A percentile compares a stretch with the other conserved stretches of the same genome.
Conservation (phyloP, 441 rosid species). For the Populus trichocarpa region DNA sequence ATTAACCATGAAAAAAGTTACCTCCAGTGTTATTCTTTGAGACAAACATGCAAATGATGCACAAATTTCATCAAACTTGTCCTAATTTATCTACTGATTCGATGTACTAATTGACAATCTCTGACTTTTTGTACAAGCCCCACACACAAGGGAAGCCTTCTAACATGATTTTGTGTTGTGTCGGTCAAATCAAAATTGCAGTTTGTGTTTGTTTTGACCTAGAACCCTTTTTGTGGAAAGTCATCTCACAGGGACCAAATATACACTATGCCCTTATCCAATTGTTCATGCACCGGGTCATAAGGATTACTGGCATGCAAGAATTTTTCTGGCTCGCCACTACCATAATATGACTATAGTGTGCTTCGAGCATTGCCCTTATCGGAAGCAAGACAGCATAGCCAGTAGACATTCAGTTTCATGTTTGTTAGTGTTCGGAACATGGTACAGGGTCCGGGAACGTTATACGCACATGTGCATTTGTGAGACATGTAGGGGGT, state of each 20-base stretch:
- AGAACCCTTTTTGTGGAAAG: neutral
- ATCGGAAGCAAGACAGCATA: neutral
- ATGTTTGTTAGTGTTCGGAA: neutral
- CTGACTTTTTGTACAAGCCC: neutral
- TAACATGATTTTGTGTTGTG: neutral
- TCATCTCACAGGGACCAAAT: neutral
- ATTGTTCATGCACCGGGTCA: neutral
- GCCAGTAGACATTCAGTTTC: neutral
- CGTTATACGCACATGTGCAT: neutral
- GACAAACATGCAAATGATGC: conserved; percentile 1
- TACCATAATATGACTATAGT: neutral
- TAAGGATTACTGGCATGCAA: neutral
- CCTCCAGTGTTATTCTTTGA: neutral
- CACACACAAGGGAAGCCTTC: neutral
- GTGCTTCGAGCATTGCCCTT: neutral
- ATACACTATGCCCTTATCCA: neutral
- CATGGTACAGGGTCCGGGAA: neutral
- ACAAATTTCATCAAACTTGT: neutral
- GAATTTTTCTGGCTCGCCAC: neutral
- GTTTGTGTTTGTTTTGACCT: neutral
- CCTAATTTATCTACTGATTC: neutral
- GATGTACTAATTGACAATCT: conserved; percentile 3
- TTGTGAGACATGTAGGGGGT: neutral
- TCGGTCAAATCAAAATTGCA: neutral
- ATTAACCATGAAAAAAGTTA: neutral